Base-by-base conservation (phyloP, 164 flowering plant species). In the Paratinospora sagittata region DNA sequence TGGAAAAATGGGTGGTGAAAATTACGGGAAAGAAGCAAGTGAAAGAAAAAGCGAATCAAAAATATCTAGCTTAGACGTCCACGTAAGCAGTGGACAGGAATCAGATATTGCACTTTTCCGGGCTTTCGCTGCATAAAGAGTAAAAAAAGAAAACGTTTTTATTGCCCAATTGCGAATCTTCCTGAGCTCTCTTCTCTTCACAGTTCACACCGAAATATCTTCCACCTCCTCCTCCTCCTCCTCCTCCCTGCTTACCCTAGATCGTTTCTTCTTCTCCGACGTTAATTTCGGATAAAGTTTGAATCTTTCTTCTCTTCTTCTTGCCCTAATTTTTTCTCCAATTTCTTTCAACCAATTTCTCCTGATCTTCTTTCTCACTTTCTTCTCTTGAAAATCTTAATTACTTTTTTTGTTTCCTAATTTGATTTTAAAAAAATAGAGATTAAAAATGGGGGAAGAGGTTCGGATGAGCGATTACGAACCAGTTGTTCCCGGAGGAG, bases 51-150 rank as follows among this genome's bases (percentile, higher is more conserved):
- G 77, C 43, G 72, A 77, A 81, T 80, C 81, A 72, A 81, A 87
- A 82, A 79, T 80, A 87, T 85, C 86, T 74, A 67, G 76, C 72
- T 79, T 71, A 78, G 63, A 30, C 80, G 75, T 82, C 87, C 90
- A 87, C 84, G 86, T 81, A 55, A 78, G 82, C 76, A 70, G 63
- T 19, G 61, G 61, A 55, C 24, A 55, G 80, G 83, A 77, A 81
- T 81, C 79, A 43, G 80, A 72, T 70, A 68, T 67, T 83, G 88
- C 85, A 81, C 88, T 85, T 85, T 84, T 74, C 52, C 3, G 8
- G 24, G 24, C 61, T 27, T 67, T 67, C 21, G 21, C 58, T 43
- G n/a, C 70, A 43, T 27, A 27, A 45, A 67, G n/a, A 14, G 21
- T 8, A 45, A 66, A 37, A 65, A 47, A 12, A 23, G 26, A 13